Base-by-base conservation (phyloP, 1,284 basidiomycete species). In the Vanrija humicola region DNA sequence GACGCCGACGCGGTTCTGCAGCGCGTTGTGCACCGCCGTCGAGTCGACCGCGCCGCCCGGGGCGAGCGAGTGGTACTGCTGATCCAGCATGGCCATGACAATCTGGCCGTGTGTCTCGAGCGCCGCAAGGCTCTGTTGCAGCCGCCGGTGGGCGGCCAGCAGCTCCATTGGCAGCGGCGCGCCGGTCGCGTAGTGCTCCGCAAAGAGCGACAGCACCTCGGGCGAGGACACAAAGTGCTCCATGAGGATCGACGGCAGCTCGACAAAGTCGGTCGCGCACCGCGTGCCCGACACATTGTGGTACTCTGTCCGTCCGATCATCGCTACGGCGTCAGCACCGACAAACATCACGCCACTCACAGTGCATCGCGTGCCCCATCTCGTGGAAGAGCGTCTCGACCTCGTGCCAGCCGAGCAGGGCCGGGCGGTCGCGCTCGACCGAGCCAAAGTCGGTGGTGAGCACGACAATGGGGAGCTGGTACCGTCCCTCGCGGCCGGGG, bases 341-440 rank as follows among this genome's bases (percentile, higher is more conserved):
- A 12, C 14, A 3, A 19, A 5, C 4, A 1, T 16, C 5, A 19
- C 25, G 18, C 7, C 23, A 81, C 91, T 82, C 68, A 94, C 94
- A 98, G 72, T 98, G 95, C 83, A 98, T 92, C 2, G 96, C 95
- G 75, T 98, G 95, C 0, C 95, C 95, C 94, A 98, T 98, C 77
- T 98, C 95, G 69, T 98, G 95, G 77, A 96, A 97, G 19, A 98
- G 79, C 1, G 95, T 98, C 72, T 90, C 82, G 9, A 98, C 89
- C 67, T 98, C 93, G 67, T 90, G 87, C 94, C 95, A 98, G 55
- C 87, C 86, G 25, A 98, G 77, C 42, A 88, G 78, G 0, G 89
- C 86, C 2, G 90, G 82, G 50, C 62, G 52, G 1, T 85, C 86
- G 34, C 79, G 77, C n/a, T 81, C 78, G 14, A 82, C 63, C 0